Evolutionary conservation across 805 yeast genomes (phyloP).

Genomic region (Ogataea paradorogensis): DNA sequence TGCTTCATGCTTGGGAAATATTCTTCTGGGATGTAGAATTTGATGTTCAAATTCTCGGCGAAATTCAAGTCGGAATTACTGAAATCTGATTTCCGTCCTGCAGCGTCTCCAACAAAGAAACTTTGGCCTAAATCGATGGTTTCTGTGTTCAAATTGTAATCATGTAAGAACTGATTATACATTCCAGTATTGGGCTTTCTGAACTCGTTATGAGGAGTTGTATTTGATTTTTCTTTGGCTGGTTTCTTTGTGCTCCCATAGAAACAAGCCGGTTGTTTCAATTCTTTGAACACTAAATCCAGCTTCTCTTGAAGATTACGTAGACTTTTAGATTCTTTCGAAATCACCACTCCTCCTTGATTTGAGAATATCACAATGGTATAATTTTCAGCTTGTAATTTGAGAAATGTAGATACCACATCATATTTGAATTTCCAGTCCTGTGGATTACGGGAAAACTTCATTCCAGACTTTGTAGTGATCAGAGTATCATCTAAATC

Average conservation of each 20-base stretch:
- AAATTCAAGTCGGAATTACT: constrained; percentile 75
- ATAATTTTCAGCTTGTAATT: constrained; percentile 19
- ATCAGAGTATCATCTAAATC: constrained; percentile 85
- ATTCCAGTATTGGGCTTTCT: constrained; percentile 81
- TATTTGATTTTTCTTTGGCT: constrained; percentile 22
- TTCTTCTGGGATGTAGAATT: constrained; percentile 67
- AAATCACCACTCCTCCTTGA: constrained; percentile 68
- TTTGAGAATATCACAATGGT: constrained; percentile 73
- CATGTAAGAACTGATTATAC: constrained; percentile 56
- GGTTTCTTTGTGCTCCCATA: constrained; percentile 66
- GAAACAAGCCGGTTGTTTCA: constrained; percentile 38
- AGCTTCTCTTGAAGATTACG: constrained; percentile 42
- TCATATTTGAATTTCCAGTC: constrained; percentile 71
- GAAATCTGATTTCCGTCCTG: constrained; percentile 76
- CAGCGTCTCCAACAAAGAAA: constrained; percentile 93
- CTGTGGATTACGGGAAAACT: constrained; percentile 51
- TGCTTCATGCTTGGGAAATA: constrained; percentile 36
- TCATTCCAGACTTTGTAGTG: constrained; percentile 57
- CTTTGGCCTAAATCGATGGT: constrained; percentile 43
- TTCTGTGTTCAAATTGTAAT: constrained; percentile 31
- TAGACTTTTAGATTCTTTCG: constrained; percentile 33
- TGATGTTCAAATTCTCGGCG: constrained; percentile 55
- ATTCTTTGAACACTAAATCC: constrained; percentile 32
- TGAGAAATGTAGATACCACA: constrained; percentile 25
- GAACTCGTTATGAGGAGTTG: constrained; percentile 36